Conservation (phyloP, 2,329 filamentous ascomycete genomes). For the Pestalotiopsis sp. region DNA sequence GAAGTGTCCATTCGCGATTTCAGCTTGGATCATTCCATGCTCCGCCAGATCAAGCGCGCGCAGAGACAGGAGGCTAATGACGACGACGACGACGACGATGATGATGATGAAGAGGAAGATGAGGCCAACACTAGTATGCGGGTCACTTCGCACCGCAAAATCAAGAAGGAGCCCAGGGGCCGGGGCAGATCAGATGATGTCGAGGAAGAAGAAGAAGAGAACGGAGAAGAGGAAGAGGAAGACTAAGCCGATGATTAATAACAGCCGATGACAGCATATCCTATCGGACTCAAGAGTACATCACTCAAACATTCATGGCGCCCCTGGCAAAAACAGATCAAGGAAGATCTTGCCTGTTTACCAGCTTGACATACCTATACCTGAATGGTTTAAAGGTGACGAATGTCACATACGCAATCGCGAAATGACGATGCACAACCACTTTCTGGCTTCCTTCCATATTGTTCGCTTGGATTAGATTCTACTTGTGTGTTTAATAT, state of each 20-base stretch:
- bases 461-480: not conserved
- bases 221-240: slow-evolving; percentile 5
- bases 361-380: not conserved
- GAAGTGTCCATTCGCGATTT: slow-evolving; percentile 55
- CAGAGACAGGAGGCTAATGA: slow-evolving; percentile 41
- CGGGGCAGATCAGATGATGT: not conserved
- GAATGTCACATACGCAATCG: not conserved
- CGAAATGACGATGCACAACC: not conserved
- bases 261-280: not conserved
- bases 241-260: not conserved
- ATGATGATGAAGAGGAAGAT: slow-evolving; percentile 41
- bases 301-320: no score
- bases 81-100: slow-evolving; percentile 50
- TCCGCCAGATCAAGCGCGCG: slow-evolving; percentile 60
- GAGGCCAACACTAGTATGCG: slow-evolving; percentile 27
- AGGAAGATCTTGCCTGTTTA: no score
- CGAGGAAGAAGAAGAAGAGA: not conserved
- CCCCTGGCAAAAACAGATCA: no score
- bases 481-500: not conserved
- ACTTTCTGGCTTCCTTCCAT: not conserved
- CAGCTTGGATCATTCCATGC: slow-evolving; percentile 56
- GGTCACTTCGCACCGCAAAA: slow-evolving; percentile 15
- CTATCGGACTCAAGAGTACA: no score
- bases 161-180: slow-evolving; percentile 20
- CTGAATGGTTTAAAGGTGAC: not conserved